Base-by-base conservation (phyloP, 257 asterid genomes). In the Solanum lignicaule region DNA sequence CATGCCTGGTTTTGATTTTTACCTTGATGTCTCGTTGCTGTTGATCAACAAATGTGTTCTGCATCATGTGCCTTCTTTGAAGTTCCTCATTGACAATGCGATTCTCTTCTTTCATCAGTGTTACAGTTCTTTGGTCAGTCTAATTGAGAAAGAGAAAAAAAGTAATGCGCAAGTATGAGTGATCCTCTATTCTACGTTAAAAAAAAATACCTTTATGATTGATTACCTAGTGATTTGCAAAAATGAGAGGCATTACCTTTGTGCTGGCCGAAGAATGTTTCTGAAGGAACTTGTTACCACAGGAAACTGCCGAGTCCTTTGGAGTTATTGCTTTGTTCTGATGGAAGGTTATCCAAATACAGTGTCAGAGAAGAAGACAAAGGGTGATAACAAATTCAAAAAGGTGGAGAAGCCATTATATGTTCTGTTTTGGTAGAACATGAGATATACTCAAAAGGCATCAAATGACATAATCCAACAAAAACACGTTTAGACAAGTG, bases 11-110 rank as follows among this genome's bases (percentile, higher is more conserved):
- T 86, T 83, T 46, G 66, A 83, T 35, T 82, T 74, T 84, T 90
- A 93, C 99, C 97, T 92, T 93, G 87, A 97, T 84, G 81, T 92
- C 95, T 85, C 90, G 92, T 75, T 95, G 94, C 69, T 97, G 99
- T 86, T 91, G 93, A 89, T 94, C 95, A 89, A 94, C 93, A 36
- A 94, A 92, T 92, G 89, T 87, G 88, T 89, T 90, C 86, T 93
- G 96, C 90, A 94, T 94, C 91, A 87, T 65, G 58, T 90, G 83
- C 83, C 90, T 90, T 76, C 88, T 89, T 76, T 93, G 91, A 69
- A 91, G 88, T 89, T 93, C 92, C 89, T 91, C 88, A 86, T 90
- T 94, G 71, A 69, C 91, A 68, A 86, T 27, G 90, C 55, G 88
- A 87, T 88, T 91, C 62, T 93, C 94, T 85, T 86, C 88, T 85